Percentiles rank a stretch among this genome's conserved stretches.
phyloP scores from a whole-genome alignment of 164 flowering plant genomes.

The Stephania yunnanensis region DNA sequence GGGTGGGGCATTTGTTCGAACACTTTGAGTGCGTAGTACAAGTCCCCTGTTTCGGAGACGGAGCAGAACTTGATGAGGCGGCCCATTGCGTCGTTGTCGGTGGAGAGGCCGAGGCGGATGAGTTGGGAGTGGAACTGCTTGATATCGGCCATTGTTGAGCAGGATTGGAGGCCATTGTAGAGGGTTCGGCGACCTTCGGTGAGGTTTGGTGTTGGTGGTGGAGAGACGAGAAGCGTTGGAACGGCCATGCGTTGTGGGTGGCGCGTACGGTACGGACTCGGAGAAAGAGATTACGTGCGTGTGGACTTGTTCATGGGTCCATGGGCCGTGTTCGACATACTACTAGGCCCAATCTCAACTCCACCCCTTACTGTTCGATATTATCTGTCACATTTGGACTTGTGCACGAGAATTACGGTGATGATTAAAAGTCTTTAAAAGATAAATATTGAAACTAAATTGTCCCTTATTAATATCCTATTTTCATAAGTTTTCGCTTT shows the following conservation, averaged over 20 bases:
- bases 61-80: slow-evolving; percentile 14
- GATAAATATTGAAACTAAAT: no score
- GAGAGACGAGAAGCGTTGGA: slow-evolving; percentile 1
- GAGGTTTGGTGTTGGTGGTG: not conserved
- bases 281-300: no score
- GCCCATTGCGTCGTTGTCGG: slow-evolving; percentile 15
- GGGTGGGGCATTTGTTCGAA: slow-evolving; percentile 13
- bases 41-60: slow-evolving; percentile 2
- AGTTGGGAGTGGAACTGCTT: slow-evolving; percentile 12
- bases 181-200: not conserved
- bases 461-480: no score
- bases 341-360: no score
- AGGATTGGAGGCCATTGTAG: slow-evolving; percentile 6
- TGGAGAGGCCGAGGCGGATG: slow-evolving; percentile 3
- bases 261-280: no score
- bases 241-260: slow-evolving; percentile 6
- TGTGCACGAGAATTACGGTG: no score
- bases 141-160: slow-evolving; percentile 7
- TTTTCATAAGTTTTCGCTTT: no score
- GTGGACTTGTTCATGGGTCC: no score
- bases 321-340: no score
- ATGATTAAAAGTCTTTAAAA: no score
- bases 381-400: no score
- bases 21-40: slow-evolving; percentile 11
- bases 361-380: no score